Evolutionary conservation across 352 stramenopile genomes (phyloP), one percentile per base, ranked within the genome.

Genomic region (Pythium aquatile): DNA sequence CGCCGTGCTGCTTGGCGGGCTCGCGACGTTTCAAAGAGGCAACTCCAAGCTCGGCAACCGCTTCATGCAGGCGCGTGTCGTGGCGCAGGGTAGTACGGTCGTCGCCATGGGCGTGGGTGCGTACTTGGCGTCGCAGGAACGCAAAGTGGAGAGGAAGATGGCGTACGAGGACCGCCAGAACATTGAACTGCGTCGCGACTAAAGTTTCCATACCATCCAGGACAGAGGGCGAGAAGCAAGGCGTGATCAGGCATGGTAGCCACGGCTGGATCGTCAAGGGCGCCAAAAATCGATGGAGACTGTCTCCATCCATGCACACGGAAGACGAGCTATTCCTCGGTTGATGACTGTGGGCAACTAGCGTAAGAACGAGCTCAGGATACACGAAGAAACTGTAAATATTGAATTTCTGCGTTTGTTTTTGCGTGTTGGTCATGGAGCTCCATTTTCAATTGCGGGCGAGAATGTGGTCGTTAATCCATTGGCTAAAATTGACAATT

Each of bases 1-100:
- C 17, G 72, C 66, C 17, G 78, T 95, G 65, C 72, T 95, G 33
- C 29, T 85, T 3, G 86, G 86, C 40, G 86, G 86, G 1, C 74
- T 93, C 47, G 59, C 74, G 37, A 90, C 86, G 26, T 95, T 95
- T 54, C 73, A 89, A 51, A 74, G 61, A 30, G 84, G 83, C 37
- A 77, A 90, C 42, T 90, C 84, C 48, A 88, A 89, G 68, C 76
- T 91, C 40, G 76, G 81, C 59, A 91, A 93, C 67, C 76, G 77
- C 48, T 95, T 93, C 66, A 95, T 95, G 86, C 83, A 91, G 61
- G 84, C 83, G 47, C 83, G 86, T 20, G 81, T 95, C 35, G 63
- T 92, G 39, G 70, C 73, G 53, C 86, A 95, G 66, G 83, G 76
- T 3, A 76, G 70, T 17, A 95, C 86, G 2, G 75, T 95, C 5